Evolutionary conservation across 495 filamentous ascomycete genomes (phyloP), one percentile per base, ranked within the genome.

Genomic region (Neurospora sp.): DNA sequence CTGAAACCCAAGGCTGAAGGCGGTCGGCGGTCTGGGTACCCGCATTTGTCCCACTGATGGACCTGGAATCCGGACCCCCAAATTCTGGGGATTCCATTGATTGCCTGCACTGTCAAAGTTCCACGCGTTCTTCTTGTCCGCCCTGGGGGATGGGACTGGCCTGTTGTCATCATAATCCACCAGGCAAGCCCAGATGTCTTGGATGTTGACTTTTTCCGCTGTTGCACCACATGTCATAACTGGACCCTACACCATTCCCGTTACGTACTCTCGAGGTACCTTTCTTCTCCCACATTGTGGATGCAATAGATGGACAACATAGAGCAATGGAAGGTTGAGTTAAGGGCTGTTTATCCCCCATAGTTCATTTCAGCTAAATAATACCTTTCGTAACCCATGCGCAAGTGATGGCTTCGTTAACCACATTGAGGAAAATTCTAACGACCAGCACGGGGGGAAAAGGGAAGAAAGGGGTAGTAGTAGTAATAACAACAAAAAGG

Each of bases 361-460:
- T 46, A 69, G 66, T 79, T 78, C 78, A 79, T 78, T 66, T 79
- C 76, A 77, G 71, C 76, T 74, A 77, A 77, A 70, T 78, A 77
- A 77, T 66, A 66, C 27, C 54, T 66, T 72, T 81, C 79, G 75
- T 77, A 77, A 75, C 70, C 76, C 77, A 77, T 79, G 72, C 73
- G 73, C 74, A 70, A 77, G 73, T 71, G 40, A 74, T 72, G 69
- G 69, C 54, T 66, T 75, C 40, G 44, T 71, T 75, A 77, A 76
- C 48, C 75, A 38, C 72, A 71, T 72, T 74, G 42, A 40, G 75
- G 54, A 66, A 35, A 78, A 75, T 75, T 73, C 77, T 75, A 76
- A 72, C 74, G 70, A 62, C 75, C 54, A 75, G 74, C 75, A 75
- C 71, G 78, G 69, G 74, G 74, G 72, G 73, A 72, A 78, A 76